Base-by-base conservation (phyloP, 1,139 yeast genomes). In the Suzukiozyma palmioleophila region DNA sequence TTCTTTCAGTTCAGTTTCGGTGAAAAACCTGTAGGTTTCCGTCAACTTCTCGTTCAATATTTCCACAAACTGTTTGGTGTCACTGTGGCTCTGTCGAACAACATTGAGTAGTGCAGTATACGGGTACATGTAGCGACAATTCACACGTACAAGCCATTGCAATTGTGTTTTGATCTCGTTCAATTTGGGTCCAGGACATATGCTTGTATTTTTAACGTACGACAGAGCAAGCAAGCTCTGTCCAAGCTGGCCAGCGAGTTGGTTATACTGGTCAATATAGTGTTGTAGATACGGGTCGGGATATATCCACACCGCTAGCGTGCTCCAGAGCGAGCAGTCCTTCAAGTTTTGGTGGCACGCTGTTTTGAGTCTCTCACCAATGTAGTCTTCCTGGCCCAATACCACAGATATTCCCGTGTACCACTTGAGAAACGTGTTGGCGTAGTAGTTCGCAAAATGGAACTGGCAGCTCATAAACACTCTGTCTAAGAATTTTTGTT, bases 371-470 rank as follows among this genome's bases (percentile, higher is more conserved):
- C 21, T n/a, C 4, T 32, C 22, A 10, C 40, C 40, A 15, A 39
- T 33, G 2, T 18, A 6, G 14, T 41, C 43, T 11, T 32, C 38
- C 18, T 39, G 15, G 8, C 35, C 42, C 4, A 39, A 11, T 4
- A 46, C 38, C 13, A 34, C 27, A 28, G 48, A 48, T 15, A 59
- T 37, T 12, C 44, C 42, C 4, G 52, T 49, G 14, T 60, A 42
- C 74, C 74, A 70, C 24, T 55, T 48, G 11, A 69, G 42, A 40
- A 56, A 68, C 37, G 52, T 54, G 26, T 60, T 54, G 2, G 68
- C 75, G 39, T 70, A 66, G 47, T 71, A 71, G 48, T 70, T 71
- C 37, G 73, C 69, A 48, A 53, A 65, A 46, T 71, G 77, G 32
- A 60, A 38, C 26, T 56, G 50, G 45, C 66, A 61, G 18, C 74